Percentiles rank a stretch among this genome's conserved stretches.
Conservation (phyloP, 352 stramenopile species). For the Saprolegnia diclina region DNA sequence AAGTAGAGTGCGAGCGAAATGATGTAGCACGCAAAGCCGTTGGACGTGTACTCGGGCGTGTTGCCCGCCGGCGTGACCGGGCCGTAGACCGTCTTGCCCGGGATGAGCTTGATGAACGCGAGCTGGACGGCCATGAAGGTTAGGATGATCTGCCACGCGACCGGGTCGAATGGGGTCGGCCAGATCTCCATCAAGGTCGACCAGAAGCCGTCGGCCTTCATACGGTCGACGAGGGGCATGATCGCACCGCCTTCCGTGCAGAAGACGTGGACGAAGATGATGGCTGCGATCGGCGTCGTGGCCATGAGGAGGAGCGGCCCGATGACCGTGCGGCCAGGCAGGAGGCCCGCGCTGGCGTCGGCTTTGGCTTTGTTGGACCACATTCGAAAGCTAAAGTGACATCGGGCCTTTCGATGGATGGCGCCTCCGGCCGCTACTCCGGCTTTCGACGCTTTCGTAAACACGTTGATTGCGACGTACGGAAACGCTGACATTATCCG, state of each 20-base stretch:
- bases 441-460: background rate
- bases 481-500: background rate
- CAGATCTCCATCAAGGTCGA: slow-evolving; percentile 67
- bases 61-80: slow-evolving; percentile 84
- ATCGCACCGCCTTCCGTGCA: slow-evolving; percentile 41
- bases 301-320: slow-evolving; percentile 87
- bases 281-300: slow-evolving; percentile 69
- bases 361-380: slow-evolving; percentile 67
- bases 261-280: slow-evolving; percentile 82
- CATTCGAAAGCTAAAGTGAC: slow-evolving; percentile 33
- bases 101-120: slow-evolving; percentile 84
- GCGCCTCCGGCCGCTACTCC: too few relatives aligned
- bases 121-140: slow-evolving; percentile 86
- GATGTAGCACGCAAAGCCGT: slow-evolving; percentile 89
- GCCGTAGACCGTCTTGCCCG: slow-evolving; percentile 81
- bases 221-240: slow-evolving; percentile 18
- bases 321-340: slow-evolving; percentile 75
- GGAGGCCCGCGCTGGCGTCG: slow-evolving; percentile 55
- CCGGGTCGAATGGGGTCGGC: slow-evolving; percentile 74
- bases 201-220: background rate
- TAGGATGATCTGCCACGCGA: slow-evolving; percentile 87
- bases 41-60: slow-evolving; percentile 88
- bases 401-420: too few relatives aligned
- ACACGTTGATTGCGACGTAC: background rate
- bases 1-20: slow-evolving; percentile 80